Evolutionary conservation across 768 basidiomycete genomes (phyloP).

Genomic region (Hypsizygus marmoreus): DNA sequence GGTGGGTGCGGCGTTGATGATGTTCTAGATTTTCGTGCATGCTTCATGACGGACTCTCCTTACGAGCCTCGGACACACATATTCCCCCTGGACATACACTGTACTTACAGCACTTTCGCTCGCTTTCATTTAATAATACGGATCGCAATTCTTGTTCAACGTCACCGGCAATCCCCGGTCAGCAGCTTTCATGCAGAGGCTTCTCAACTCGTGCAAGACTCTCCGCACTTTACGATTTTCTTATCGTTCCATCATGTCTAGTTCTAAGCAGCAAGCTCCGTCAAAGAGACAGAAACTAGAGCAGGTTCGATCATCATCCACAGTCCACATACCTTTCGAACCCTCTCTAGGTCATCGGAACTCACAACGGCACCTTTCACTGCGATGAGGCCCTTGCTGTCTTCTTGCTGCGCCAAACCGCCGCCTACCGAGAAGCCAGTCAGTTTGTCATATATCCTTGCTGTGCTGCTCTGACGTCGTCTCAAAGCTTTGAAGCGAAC

Average conservation of each 20-base stretch:
- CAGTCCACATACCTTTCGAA: slow-evolving; percentile 1
- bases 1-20: slow-evolving; percentile 50
- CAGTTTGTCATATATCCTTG: slow-evolving; percentile 10
- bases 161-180: slow-evolving; percentile 15
- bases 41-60: background rate
- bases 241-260: slow-evolving; percentile 18
- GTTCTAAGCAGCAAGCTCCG: slow-evolving; percentile 22
- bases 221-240: background rate
- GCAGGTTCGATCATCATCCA: slow-evolving; percentile 16
- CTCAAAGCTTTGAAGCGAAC: slow-evolving; percentile 64
- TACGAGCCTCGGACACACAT: slow-evolving; percentile 5
- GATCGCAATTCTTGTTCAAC: background rate
- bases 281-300: slow-evolving; percentile 45
- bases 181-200: background rate
- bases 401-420: slow-evolving; percentile 80
- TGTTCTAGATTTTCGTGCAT: slow-evolving; percentile 32
- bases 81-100: slow-evolving; percentile 1
- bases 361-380: slow-evolving; percentile 95
- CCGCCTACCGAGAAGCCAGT: slow-evolving; percentile 77
- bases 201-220: background rate
- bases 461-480: background rate
- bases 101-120: slow-evolving; percentile 3
- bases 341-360: slow-evolving; percentile 75
- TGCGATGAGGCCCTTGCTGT: slow-evolving; percentile 97
- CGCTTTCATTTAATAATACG: background rate